These are phyloP conservation scores for Colletotrichum sp. DNA, from an alignment of 2,329 filamentous ascomycete genomes.

Conservation along the genomic window DNA sequence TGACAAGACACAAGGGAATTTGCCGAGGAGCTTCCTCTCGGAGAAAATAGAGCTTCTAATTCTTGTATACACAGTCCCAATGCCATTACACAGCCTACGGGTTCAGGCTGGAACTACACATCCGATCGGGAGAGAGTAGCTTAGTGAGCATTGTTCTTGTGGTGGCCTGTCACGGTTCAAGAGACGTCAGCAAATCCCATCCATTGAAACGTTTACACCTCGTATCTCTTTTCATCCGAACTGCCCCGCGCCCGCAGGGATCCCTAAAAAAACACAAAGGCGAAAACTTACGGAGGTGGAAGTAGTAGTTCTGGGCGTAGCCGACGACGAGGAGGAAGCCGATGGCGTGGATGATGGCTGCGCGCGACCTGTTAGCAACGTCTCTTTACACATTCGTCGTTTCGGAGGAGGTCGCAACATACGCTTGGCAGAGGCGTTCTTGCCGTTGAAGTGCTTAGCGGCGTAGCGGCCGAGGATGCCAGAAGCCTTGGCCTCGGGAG, in stretches of 20 bases:
- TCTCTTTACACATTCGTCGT: not conserved
- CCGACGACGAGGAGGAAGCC: slow-evolving; percentile 79
- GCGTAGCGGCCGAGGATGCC: slow-evolving; percentile 91
- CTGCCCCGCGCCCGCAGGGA: not conserved
- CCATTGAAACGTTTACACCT: slow-evolving; percentile 13
- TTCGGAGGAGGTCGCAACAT: slow-evolving; percentile 48
- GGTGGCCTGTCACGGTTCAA: slow-evolving; percentile 72
- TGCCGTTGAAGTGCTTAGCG: slow-evolving; percentile 84
- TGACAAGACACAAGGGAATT: not conserved
- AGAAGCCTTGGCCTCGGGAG: slow-evolving; percentile 80
- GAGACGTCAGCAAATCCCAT: not conserved
- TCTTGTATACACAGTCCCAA: slow-evolving; percentile 24
- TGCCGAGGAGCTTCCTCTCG: slow-evolving; percentile 14
- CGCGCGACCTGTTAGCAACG: not conserved
- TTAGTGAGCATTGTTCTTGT: slow-evolving; percentile 99
- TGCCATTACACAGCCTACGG: slow-evolving; percentile 20
- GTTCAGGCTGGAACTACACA: slow-evolving; percentile 7
- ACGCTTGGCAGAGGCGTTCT: slow-evolving; percentile 90
- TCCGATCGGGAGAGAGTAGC: slow-evolving; percentile 15
- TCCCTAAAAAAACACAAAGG: not conserved
- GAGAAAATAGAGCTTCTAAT: slow-evolving; percentile 18
- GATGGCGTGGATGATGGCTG: slow-evolving; percentile 89
- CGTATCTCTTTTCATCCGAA: not conserved
- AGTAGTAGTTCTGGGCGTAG: slow-evolving; percentile 99
- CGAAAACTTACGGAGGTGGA: slow-evolving; percentile 87